These are phyloP conservation scores for Candida coleopterorum DNA, from an alignment of 805 yeast species.

Conservation along the genomic window DNA sequence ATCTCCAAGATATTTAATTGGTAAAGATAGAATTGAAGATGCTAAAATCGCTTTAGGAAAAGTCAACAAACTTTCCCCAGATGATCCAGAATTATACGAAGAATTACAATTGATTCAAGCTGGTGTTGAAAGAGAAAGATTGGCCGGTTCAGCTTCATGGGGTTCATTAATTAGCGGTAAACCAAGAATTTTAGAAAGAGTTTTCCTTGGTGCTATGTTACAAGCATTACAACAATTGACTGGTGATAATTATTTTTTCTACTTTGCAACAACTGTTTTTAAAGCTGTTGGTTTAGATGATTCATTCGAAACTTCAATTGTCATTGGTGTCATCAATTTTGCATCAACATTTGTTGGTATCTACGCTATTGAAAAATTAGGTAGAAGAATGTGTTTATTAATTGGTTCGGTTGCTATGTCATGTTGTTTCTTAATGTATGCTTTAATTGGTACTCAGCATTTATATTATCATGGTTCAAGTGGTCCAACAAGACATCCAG, in stretches of 20 bases:
- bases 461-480: constrained; percentile 25
- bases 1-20: constrained; percentile 60
- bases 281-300: constrained; percentile 44
- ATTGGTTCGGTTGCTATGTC: constrained; percentile 45
- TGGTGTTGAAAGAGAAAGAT: constrained; percentile 55
- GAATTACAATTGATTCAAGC: constrained; percentile 53
- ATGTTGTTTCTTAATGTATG: constrained; percentile 52
- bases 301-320: constrained; percentile 52
- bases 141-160: constrained; percentile 67
- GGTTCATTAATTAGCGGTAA: constrained; percentile 56
- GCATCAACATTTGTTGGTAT: constrained; percentile 50
- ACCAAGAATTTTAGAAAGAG: constrained; percentile 56
- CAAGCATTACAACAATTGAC: constrained; percentile 57
- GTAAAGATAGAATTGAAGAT: constrained; percentile 43
- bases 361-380: constrained; percentile 45
- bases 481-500: constrained; percentile 38
- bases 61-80: constrained; percentile 50
- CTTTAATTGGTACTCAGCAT: constrained; percentile 54
- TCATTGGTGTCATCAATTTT: constrained; percentile 52
- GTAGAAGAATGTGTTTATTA: constrained; percentile 45
- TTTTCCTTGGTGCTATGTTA: constrained; percentile 52
- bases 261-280: constrained; percentile 55
- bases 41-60: constrained; percentile 52
- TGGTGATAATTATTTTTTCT: constrained; percentile 60
- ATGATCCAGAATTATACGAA: constrained; percentile 48